These are phyloP conservation scores for Sonneratia alba DNA, from an alignment of 345 rosid genomes.

Conservation along the genomic window DNA sequence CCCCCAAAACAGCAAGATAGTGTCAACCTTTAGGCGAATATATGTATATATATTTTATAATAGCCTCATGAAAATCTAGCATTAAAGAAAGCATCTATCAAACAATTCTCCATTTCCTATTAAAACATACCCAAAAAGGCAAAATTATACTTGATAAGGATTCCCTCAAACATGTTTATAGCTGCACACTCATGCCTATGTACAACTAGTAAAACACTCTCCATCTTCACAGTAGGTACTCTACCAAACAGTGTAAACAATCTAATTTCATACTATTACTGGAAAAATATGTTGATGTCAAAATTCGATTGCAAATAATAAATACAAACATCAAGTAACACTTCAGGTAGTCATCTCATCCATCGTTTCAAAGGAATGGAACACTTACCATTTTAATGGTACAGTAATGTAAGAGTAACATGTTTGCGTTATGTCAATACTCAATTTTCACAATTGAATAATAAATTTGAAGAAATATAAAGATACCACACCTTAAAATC, in stretches of 20 bases:
- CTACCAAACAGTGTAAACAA: background rate
- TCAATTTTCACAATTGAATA: background rate
- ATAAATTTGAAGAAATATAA: background rate
- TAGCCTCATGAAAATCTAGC: background rate
- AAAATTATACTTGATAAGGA: background rate
- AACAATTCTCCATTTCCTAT: background rate
- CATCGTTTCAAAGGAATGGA: background rate
- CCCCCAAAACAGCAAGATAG: no score
- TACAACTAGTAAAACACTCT: background rate
- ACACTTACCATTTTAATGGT: background rate
- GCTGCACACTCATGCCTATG: background rate
- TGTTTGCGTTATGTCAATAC: background rate
- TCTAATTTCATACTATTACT: background rate
- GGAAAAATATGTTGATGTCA: background rate
- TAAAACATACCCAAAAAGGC: background rate
- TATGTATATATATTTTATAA: background rate
- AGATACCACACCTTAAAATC: constrained; percentile 37
- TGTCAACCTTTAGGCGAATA: background rate
- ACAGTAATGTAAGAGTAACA: background rate
- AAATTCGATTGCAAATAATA: background rate
- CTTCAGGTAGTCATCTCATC: no score
- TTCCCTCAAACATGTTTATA: background rate
- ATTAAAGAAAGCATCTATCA: background rate
- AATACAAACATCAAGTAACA: background rate
- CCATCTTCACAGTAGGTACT: background rate